These are phyloP conservation scores for Cyberlindnera maritima DNA, from an alignment of 805 yeast genomes.

Conservation along the genomic window DNA sequence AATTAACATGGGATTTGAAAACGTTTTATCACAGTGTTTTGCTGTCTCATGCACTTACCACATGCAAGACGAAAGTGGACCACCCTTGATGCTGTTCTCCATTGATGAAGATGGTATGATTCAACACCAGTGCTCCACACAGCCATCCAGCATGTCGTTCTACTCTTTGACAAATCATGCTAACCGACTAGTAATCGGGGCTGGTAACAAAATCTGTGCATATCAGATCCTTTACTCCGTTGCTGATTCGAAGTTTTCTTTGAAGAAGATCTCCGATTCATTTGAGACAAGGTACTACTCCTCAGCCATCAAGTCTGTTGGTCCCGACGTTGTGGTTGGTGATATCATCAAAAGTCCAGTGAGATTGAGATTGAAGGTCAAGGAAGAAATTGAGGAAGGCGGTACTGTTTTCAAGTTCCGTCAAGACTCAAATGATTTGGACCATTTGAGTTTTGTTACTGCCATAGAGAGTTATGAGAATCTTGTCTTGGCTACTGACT, in stretches of 20 bases:
- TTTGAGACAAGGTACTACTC: constrained; percentile 13
- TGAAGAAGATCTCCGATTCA: constrained; percentile 26
- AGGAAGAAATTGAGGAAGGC: constrained; percentile 9
- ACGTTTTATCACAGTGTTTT: constrained; percentile 35
- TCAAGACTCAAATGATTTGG: constrained; percentile 9
- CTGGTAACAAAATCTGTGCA: constrained; percentile 31
- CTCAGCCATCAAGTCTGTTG: constrained; percentile 18
- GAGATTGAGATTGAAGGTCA: constrained; percentile 15
- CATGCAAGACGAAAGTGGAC: constrained; percentile 29
- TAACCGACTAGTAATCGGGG: constrained; percentile 30
- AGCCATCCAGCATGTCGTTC: constrained; percentile 20
- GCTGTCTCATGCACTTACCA: constrained; percentile 34
- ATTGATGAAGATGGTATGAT: constrained; percentile 35
- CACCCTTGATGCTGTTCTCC: constrained; percentile 33
- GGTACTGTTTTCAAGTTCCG: constrained; percentile 15
- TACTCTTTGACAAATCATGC: constrained; percentile 29
- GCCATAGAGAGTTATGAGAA: constrained; percentile 16
- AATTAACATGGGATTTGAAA: constrained; percentile 31
- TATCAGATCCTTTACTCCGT: constrained; percentile 34
- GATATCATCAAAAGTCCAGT: constrained; percentile 18
- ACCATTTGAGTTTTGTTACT: constrained; percentile 13
- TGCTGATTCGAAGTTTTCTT: constrained; percentile 32
- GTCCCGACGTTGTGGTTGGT: constrained; percentile 22
- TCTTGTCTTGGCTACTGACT: constrained; percentile 15
- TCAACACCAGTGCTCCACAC: constrained; percentile 25